These are phyloP conservation scores for Citropsis articulata DNA, from an alignment of 345 rosid genomes.

Conservation along the genomic window DNA sequence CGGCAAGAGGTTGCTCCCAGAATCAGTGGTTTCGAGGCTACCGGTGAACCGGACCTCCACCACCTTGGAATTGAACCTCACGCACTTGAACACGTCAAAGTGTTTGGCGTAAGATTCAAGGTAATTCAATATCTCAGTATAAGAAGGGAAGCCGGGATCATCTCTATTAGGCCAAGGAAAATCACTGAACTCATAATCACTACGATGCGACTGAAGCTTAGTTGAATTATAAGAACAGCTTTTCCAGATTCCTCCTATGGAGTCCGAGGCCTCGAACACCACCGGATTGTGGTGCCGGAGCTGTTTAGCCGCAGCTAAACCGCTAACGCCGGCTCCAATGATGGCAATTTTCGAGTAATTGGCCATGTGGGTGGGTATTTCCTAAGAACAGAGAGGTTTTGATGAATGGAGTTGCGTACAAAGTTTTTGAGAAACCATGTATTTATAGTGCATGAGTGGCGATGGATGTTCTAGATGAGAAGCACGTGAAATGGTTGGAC, in stretches of 20 bases:
- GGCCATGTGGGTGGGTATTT: constrained; percentile 13
- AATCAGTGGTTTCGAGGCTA: constrained; percentile 20
- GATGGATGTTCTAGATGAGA: too few species aligned
- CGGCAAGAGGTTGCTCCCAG: constrained; percentile 34
- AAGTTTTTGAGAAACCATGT: neutral
- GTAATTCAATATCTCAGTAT: constrained; percentile 66
- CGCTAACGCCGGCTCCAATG: constrained; percentile 89
- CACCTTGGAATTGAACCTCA: constrained; percentile 72
- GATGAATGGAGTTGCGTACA: neutral
- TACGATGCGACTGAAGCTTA: constrained; percentile 70
- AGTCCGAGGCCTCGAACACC: constrained; percentile 74
- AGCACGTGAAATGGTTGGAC: too few species aligned
- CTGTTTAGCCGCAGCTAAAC: constrained; percentile 77
- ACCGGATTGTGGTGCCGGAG: constrained; percentile 58
- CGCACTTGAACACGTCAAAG: constrained; percentile 58
- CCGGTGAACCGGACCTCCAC: constrained; percentile 57
- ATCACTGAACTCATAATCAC: constrained; percentile 81
- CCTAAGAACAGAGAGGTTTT: neutral
- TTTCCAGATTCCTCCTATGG: constrained; percentile 90
- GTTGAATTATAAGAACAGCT: constrained; percentile 74
- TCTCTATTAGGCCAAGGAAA: constrained; percentile 82
- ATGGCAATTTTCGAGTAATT: constrained; percentile 56
- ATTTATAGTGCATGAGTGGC: constrained; percentile 31
- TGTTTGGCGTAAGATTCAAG: constrained; percentile 65
- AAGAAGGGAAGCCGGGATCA: constrained; percentile 59